Conservation (phyloP, 129 eudicot species). For the Sambucus nigra region DNA sequence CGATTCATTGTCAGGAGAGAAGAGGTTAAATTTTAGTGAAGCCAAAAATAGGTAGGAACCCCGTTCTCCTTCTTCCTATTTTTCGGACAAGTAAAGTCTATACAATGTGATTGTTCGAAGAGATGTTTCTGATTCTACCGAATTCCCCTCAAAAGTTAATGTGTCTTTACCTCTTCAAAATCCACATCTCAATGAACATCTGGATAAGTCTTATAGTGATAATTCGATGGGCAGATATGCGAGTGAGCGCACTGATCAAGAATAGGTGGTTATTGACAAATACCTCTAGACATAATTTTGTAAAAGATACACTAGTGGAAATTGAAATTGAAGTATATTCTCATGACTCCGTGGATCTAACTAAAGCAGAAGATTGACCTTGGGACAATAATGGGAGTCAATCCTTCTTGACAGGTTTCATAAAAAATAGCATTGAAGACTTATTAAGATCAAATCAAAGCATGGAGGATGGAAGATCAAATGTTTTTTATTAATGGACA, state of each 20-base stretch:
- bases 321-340: conserved; percentile 54
- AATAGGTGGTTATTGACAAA: conserved; percentile 20
- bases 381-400: conserved; percentile 42
- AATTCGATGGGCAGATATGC: conserved; percentile 17
- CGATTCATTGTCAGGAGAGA: conserved; percentile 13
- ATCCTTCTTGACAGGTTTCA: conserved; percentile 46
- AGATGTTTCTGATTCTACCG: conserved; percentile 8
- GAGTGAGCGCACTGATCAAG: conserved; percentile 33
- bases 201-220: conserved; percentile 11
- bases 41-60: conserved; percentile 27
- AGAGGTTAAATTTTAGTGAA: conserved; percentile 12
- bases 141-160: conserved; percentile 11
- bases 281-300: conserved; percentile 23
- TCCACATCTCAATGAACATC: conserved; percentile 15
- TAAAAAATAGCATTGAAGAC: conserved; percentile 52
- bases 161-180: conserved; percentile 8
- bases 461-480: conserved; percentile 26
- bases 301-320: conserved; percentile 37
- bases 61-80: conserved; percentile 22
- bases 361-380: conserved; percentile 26
- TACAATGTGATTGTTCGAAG: conserved; percentile 19
- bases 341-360: conserved; percentile 28
- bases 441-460: conserved; percentile 35
- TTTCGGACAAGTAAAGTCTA: conserved; percentile 34
- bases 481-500: conserved; percentile 66